A percentile compares a stretch with the other conserved stretches of the same genome.
Evolutionary conservation across 495 filamentous ascomycete species (phyloP).

Genomic region (Evansstolkia leycettana): DNA sequence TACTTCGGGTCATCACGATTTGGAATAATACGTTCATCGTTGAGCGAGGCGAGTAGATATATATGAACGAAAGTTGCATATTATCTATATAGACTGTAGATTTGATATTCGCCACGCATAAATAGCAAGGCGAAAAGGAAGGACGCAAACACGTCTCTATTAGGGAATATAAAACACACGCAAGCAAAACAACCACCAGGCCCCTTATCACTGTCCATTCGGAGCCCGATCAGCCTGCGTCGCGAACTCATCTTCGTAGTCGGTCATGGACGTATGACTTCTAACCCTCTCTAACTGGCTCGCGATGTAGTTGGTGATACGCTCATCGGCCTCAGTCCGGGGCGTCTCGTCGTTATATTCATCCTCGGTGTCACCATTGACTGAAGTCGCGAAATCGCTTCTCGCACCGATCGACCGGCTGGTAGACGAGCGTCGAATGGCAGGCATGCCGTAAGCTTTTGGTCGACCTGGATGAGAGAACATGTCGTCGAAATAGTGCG

Average conservation of each 20-base stretch:
- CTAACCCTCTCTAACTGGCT: conserved; percentile 55
- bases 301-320: conserved; percentile 58
- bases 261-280: conserved; percentile 36
- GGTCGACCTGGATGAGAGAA: conserved; percentile 43
- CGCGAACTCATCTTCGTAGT: conserved; percentile 51
- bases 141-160: too few relatives aligned
- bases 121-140: too few relatives aligned
- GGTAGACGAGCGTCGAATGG: conserved; percentile 70
- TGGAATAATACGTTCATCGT: too few relatives aligned
- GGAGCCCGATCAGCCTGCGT: conserved; percentile 26
- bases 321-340: conserved; percentile 19
- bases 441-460: conserved; percentile 24
- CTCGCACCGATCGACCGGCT: conserved; percentile 72
- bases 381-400: conserved; percentile 58
- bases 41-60: too few relatives aligned
- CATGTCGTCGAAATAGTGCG: conserved; percentile 92
- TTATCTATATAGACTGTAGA: too few relatives aligned
- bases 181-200: too few relatives aligned
- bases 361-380: conserved; percentile 18
- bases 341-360: conserved; percentile 17
- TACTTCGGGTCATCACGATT: too few relatives aligned
- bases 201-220: conserved; percentile 18
- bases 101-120: too few relatives aligned
- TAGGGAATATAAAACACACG: too few relatives aligned
- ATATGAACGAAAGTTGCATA: too few relatives aligned